A percentile compares a stretch with the other conserved stretches of the same genome.
Evolutionary conservation across 148 eudicot genomes (phyloP).

Genomic region (Silene uniflora): DNA sequence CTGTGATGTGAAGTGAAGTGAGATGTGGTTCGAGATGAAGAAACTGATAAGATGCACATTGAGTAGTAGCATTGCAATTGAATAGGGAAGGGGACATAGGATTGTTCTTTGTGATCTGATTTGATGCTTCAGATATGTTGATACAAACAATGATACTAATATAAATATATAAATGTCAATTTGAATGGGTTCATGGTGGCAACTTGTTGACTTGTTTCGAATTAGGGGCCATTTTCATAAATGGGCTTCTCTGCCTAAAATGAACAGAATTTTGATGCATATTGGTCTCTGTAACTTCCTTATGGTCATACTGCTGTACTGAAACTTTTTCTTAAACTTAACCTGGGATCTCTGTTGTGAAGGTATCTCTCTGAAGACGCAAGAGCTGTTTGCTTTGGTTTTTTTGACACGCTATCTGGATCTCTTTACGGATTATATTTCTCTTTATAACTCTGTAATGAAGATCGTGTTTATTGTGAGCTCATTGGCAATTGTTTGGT

Average conservation of each 20-base stretch:
- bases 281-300: background rate
- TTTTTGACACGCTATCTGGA: slow-evolving; percentile 82
- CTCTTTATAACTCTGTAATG: slow-evolving; percentile 76
- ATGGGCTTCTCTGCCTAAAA: background rate
- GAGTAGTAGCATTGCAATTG: no score
- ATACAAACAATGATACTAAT: no score
- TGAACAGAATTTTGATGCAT: background rate
- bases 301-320: background rate
- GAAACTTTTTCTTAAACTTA: background rate
- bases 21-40: no score
- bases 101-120: no score
- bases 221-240: no score
- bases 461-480: slow-evolving; percentile 71
- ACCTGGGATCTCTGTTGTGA: background rate
- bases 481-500: slow-evolving; percentile 77
- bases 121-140: no score
- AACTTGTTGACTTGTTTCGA: no score
- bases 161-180: no score
- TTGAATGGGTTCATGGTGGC: no score
- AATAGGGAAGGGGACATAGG: no score
- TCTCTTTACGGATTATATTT: slow-evolving; percentile 68
- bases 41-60: no score
- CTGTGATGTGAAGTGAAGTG: no score
- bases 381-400: slow-evolving; percentile 78
- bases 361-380: slow-evolving; percentile 97